These are phyloP conservation scores for Tulasnella sp. DNA, from an alignment of 768 basidiomycete genomes.

Conservation along the genomic window DNA sequence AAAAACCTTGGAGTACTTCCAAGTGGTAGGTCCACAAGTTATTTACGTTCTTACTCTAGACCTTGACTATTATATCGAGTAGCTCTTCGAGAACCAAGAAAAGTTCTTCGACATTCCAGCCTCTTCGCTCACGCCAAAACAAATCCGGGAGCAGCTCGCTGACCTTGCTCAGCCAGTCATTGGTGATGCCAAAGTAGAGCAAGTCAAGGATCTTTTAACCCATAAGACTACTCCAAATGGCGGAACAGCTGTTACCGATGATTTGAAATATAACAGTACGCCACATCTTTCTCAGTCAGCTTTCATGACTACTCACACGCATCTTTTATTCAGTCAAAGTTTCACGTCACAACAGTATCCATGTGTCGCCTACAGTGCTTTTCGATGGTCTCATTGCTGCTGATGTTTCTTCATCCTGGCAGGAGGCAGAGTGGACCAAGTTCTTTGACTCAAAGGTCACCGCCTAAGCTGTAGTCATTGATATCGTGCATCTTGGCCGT, in stretches of 20 bases:
- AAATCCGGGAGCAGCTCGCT: constrained; percentile 64
- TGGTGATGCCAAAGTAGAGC: constrained; percentile 32
- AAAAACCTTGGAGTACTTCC: constrained; percentile 69
- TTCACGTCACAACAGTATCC: constrained; percentile 80
- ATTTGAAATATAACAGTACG: constrained; percentile 81
- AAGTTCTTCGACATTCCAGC: constrained; percentile 72
- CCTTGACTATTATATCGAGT: not conserved
- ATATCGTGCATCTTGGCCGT: too few species aligned
- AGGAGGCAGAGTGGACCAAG: constrained; percentile 62
- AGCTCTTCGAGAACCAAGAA: constrained; percentile 66
- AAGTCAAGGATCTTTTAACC: constrained; percentile 32
- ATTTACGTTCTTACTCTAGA: not conserved
- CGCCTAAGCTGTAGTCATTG: too few species aligned
- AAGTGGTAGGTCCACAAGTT: constrained; percentile 34
- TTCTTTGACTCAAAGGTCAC: constrained; percentile 48
- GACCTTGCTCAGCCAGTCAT: constrained; percentile 41
- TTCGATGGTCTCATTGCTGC: constrained; percentile 39
- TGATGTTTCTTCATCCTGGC: constrained; percentile 45
- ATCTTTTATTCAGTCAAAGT: constrained; percentile 56
- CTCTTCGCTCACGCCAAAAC: constrained; percentile 48
- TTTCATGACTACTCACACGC: not conserved
- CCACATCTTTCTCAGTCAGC: constrained; percentile 9
- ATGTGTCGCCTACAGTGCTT: constrained; percentile 74
- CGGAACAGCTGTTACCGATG: constrained; percentile 69
- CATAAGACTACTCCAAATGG: constrained; percentile 59